Base-by-base conservation (phyloP, 2,329 filamentous ascomycete genomes). In the Pyricularia pennisetigena region DNA sequence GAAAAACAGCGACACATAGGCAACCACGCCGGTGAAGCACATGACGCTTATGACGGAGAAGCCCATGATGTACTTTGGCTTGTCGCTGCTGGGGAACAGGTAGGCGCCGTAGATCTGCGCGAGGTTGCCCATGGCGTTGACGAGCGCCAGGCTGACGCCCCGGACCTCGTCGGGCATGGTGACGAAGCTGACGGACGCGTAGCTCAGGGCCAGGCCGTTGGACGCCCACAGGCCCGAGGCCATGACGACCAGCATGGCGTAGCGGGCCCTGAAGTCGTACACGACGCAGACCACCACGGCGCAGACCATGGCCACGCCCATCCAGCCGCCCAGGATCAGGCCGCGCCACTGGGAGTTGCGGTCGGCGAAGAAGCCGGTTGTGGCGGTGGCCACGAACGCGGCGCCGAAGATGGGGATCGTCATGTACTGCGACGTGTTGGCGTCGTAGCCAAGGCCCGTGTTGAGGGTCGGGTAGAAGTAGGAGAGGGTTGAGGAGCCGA, bases 401-500 rank as follows among this genome's bases (percentile, higher is more conserved):
- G 82, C 80, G 2, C 76, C 80, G 71, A 85, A 86, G 68, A 86
- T 86, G 24, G 83, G 83, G 2, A 85, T 74, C 0, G 76, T 78
- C 82, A 85, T 84, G 75, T 84, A 84, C 69, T 85, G 83, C 0
- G 82, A 81, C 62, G 78, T 78, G 23, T 77, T 75, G 4, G 76
- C 75, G 2, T 75, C 79, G 71, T 84, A 86, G 24, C 83, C 83
- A 0, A 86, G 78, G 2, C 80, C 81, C n/a, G 80, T 74, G 64
- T 85, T 82, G 8, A 85, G 76, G 0, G 82, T 83, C 0, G 82
- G 83, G 71, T 85, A 85, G 73, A 85, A 85, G 76, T 85, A 86
- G 2, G 80, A 81, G 16, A 85, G 76, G 0, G 83, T 85, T 1
- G 79, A 73, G 0, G 78, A 78, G 32, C 79, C 78, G 29, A 79